Evolutionary conservation across 768 basidiomycete species (phyloP).

Genomic region (Hericium erinaceus): DNA sequence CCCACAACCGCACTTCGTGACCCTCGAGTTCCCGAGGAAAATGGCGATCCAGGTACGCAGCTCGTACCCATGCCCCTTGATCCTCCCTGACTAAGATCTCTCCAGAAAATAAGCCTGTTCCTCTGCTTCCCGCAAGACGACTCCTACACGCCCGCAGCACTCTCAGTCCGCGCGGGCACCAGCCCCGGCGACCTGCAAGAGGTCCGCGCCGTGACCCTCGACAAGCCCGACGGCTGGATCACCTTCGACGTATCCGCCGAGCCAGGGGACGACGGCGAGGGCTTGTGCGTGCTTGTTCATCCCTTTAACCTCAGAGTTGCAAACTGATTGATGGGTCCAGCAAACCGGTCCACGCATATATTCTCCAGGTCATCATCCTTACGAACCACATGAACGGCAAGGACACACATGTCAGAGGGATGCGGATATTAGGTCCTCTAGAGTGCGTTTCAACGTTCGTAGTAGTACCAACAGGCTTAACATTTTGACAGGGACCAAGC

Average conservation of each 20-base stretch:
- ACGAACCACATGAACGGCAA: conserved; percentile 98
- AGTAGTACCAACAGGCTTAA: background rate
- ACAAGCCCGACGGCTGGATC: conserved; percentile 93
- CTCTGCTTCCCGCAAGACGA: conserved; percentile 82
- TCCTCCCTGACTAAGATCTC: background rate
- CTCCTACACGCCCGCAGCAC: conserved; percentile 91
- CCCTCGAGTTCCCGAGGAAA: conserved; percentile 85
- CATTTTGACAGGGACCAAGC: conserved; percentile 23
- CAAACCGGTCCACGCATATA: conserved; percentile 80
- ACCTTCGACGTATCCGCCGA: conserved; percentile 79
- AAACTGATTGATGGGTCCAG: conserved; percentile 28
- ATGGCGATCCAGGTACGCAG: conserved; percentile 73
- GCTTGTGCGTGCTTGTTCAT: conserved; percentile 45
- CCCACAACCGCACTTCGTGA: conserved; percentile 94
- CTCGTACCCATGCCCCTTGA: background rate
- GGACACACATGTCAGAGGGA: conserved; percentile 93
- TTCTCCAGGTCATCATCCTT: conserved; percentile 83
- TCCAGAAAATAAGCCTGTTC: conserved; percentile 78
- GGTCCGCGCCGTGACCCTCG: conserved; percentile 72
- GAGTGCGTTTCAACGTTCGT: conserved; percentile 45
- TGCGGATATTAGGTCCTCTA: conserved; percentile 77
- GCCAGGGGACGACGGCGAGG: conserved; percentile 68
- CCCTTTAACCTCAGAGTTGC: background rate
- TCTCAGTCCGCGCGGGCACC: conserved; percentile 88
- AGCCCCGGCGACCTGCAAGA: conserved; percentile 89